phyloP scores from a whole-genome alignment of 202 grass and related monocot genomes.

The Eragrostis tef region DNA sequence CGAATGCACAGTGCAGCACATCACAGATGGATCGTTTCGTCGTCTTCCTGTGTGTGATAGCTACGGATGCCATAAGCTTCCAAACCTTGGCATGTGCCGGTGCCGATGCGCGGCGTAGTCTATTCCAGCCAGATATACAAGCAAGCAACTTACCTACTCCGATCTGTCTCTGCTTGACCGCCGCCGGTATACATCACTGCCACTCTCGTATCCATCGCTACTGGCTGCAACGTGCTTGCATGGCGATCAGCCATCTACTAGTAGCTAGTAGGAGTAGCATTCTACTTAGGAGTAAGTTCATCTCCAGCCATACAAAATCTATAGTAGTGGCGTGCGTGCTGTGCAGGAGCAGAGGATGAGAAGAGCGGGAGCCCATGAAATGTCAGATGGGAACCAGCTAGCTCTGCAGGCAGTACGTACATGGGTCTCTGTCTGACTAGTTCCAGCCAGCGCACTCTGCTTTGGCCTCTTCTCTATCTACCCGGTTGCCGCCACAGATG shows the following conservation, averaged over 20 bases:
- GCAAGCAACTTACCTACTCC: background rate
- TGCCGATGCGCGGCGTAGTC: background rate
- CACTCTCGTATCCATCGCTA: background rate
- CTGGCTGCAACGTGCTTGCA: background rate
- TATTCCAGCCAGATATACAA: background rate
- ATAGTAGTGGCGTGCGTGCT: too few species aligned
- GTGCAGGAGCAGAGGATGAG: background rate
- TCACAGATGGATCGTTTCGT: constrained; percentile 2
- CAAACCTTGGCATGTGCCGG: constrained; percentile 29
- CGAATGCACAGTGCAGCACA: background rate
- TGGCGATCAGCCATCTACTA: too few species aligned
- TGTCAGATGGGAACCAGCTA: constrained; percentile 8
- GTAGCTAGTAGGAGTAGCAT: too few species aligned
- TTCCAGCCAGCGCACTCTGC: background rate
- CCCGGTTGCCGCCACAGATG: background rate
- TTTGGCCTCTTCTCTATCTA: background rate
- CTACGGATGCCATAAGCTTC: background rate
- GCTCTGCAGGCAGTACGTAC: constrained; percentile 3
- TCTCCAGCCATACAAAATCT: background rate
- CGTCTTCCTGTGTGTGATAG: background rate
- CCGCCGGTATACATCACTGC: background rate
- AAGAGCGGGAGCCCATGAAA: background rate
- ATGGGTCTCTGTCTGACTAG: background rate
- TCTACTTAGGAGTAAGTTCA: too few species aligned
- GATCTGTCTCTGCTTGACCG: background rate